Evolutionary conservation across 768 basidiomycete species (phyloP).

Genomic region (Auricularia cornea): DNA sequence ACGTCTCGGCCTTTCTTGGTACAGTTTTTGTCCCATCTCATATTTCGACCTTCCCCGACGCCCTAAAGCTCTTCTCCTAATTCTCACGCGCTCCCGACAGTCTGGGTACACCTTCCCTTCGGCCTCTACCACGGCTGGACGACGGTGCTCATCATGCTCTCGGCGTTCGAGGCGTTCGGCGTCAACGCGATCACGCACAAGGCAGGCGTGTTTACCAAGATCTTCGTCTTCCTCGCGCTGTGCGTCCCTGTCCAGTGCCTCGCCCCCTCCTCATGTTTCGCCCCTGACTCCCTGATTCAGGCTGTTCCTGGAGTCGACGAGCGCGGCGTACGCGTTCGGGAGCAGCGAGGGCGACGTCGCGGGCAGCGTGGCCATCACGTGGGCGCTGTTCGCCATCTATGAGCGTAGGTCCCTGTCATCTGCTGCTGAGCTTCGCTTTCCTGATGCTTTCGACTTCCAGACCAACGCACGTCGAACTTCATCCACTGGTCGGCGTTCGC

Average conservation of each 20-base stretch:
- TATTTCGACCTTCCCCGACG: too few relatives aligned
- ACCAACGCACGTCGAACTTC: constrained; percentile 60
- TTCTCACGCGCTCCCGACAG: too few relatives aligned
- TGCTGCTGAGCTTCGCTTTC: not conserved
- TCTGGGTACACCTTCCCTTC: constrained; percentile 94
- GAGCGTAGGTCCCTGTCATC: constrained; percentile 25
- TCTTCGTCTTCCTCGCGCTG: constrained; percentile 90
- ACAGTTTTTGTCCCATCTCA: too few relatives aligned
- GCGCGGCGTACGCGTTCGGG: constrained; percentile 91
- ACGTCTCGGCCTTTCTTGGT: too few relatives aligned
- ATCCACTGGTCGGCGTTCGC: constrained; percentile 87
- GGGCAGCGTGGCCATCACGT: constrained; percentile 82
- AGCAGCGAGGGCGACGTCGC: constrained; percentile 86
- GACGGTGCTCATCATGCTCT: constrained; percentile 71
- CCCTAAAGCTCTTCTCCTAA: too few relatives aligned
- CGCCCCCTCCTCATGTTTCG: constrained; percentile 2
- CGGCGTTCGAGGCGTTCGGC: constrained; percentile 85
- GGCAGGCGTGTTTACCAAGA: constrained; percentile 85
- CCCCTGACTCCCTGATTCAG: constrained; percentile 23
- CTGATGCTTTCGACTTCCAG: constrained; percentile 10
- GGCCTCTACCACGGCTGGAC: constrained; percentile 93
- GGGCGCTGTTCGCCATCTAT: constrained; percentile 90
- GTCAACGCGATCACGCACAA: constrained; percentile 53
- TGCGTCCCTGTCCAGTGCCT: too few relatives aligned
- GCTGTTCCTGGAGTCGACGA: constrained; percentile 87